Evolutionary conservation across 1,139 yeast species (phyloP).

Genomic region (Arxiozyma telluris): DNA sequence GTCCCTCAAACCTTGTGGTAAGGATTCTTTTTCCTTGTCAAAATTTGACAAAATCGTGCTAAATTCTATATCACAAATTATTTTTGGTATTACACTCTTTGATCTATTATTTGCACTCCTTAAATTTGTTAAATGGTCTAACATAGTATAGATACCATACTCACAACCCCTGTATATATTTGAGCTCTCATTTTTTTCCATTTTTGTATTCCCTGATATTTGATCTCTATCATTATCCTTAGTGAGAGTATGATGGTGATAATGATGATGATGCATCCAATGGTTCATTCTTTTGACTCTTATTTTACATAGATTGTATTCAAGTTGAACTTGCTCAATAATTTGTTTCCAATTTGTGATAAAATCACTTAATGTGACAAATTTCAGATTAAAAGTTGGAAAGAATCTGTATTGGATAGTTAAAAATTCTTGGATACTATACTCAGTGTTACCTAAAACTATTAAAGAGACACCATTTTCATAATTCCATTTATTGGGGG

Average conservation of each 20-base stretch:
- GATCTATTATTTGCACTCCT: not conserved
- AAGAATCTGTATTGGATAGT: conserved; percentile 13
- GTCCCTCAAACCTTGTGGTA: conserved; percentile 4
- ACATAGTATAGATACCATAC: conserved; percentile 20
- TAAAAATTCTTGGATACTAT: conserved; percentile 11
- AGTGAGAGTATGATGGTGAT: not conserved
- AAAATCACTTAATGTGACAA: not conserved
- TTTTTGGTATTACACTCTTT: conserved; percentile 12
- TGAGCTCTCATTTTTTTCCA: not conserved
- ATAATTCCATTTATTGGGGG: conserved; percentile 13
- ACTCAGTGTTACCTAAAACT: conserved; percentile 5
- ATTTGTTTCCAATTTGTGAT: not conserved
- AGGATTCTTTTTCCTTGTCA: not conserved
- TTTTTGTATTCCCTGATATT: not conserved
- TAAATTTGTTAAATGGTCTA: conserved; percentile 11
- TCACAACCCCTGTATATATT: conserved; percentile 9
- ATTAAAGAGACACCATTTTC: conserved; percentile 14
- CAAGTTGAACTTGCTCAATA: not conserved
- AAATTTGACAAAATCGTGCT: not conserved
- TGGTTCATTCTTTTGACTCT: conserved; percentile 18
- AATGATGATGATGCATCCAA: conserved; percentile 22
- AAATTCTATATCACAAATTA: conserved; percentile 15
- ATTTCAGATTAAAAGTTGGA: conserved; percentile 18
- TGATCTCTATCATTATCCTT: no score
- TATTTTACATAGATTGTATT: conserved; percentile 7